Base-by-base conservation (phyloP, 2,329 filamentous ascomycete species). In the Chaetomium globosum region DNA sequence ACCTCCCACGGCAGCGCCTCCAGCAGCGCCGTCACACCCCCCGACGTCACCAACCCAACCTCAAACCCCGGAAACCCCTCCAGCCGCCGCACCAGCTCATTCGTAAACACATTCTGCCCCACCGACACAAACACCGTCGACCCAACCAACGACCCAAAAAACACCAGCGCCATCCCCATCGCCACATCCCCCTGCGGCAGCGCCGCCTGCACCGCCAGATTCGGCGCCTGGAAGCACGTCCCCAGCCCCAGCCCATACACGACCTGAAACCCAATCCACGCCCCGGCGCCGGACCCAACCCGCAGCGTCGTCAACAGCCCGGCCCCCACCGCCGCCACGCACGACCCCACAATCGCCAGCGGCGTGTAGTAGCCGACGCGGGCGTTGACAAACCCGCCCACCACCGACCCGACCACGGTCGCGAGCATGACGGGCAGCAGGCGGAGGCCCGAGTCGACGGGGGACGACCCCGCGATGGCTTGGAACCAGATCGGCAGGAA, bases 401-500 rank as follows among this genome's bases (percentile, higher is more conserved):
- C 12, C 5, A 72, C 64, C 10, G 66, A 66, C 4, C 64, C 65
- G 1, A 65, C 7, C 3, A 69, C 67, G 4, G 59, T 63, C 31
- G 64, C 31, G 4, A 72, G 57, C 8, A 72, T 63, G 9, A 68
- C 31, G 10, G 71, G 70, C 2, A 73, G 64, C 10, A 65, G 64
- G 10, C 63, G 61, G 19, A 72, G 57, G 12, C 70, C 71, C 2
- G 67, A 70, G 19, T 65, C 51, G 16, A 72, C 31, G 19, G 71
- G 61, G 0, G 68, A 62, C 0, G 68, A 73, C 13, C 73, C 71
- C 9, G 70, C 65, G 56, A 78, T 67, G 4, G 74, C 73, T 61
- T 78, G 77, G 65, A 78, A 78, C 71, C 73, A 78, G 59, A 78
- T 73, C 0, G 82, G 81, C 2, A 83, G 75, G 67, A 81, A 83